These are phyloP conservation scores for Rhodotorula kratochvilovae DNA, from an alignment of 768 basidiomycete species.

Conservation along the genomic window DNA sequence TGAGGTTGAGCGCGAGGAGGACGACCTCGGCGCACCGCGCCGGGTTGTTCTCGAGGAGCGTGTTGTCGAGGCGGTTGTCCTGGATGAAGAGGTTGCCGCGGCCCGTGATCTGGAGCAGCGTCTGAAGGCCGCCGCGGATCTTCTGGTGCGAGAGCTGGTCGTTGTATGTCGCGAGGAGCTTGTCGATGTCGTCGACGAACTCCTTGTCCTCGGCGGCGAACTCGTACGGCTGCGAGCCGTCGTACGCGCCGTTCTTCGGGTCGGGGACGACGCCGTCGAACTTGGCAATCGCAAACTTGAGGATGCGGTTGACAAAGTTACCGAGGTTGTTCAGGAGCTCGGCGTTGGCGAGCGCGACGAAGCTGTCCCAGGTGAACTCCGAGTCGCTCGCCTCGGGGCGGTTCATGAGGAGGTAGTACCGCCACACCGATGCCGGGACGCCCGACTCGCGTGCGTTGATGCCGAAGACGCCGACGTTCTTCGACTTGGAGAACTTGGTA, in stretches of 20 bases:
- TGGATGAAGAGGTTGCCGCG: conserved; percentile 93
- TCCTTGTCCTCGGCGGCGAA: conserved; percentile 54
- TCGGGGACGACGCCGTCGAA: conserved; percentile 77
- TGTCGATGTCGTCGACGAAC: conserved; percentile 76
- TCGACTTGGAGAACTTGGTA: conserved; percentile 97
- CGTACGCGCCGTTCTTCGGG: conserved; percentile 63
- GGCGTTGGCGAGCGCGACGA: conserved; percentile 85
- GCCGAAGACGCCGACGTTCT: conserved; percentile 94
- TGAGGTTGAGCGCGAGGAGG: conserved; percentile 82
- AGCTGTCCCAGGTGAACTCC: conserved; percentile 94
- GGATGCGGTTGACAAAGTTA: conserved; percentile 89
- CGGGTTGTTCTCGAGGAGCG: conserved; percentile 73
- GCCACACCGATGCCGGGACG: conserved; percentile 89
- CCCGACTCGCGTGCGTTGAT: conserved; percentile 90
- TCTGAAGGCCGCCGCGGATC: conserved; percentile 78
- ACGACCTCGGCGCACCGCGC: conserved; percentile 84
- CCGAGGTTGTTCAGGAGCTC: conserved; percentile 94
- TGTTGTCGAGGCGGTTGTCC: conserved; percentile 81
- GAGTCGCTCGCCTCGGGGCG: conserved; percentile 90
- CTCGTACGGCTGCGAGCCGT: conserved; percentile 61
- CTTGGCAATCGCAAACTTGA: conserved; percentile 87
- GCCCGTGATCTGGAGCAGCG: conserved; percentile 80
- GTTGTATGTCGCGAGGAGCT: conserved; percentile 69
- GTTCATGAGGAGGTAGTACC: conserved; percentile 88
- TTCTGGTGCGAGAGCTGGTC: conserved; percentile 88